Conservation (phyloP, 345 rosid species). For the Microthlaspi erraticum region DNA sequence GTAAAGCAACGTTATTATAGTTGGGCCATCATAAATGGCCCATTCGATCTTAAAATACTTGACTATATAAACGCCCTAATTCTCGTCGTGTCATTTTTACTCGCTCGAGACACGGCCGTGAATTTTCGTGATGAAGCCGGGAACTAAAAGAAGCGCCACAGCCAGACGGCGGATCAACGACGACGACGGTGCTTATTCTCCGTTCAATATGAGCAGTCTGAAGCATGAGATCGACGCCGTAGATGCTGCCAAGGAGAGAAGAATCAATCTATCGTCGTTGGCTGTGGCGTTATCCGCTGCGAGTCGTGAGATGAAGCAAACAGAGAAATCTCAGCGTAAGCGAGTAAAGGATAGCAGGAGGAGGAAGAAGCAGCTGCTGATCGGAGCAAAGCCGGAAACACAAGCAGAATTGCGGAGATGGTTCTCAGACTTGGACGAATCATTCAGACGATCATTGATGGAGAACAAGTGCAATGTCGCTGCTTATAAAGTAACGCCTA, state of each 20-base stretch:
- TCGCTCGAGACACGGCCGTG: not conserved
- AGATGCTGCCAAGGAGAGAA: not conserved
- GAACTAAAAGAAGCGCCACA: slow-evolving; percentile 10
- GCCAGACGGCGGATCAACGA: not conserved
- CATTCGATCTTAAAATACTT: not conserved
- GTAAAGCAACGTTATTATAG: no score
- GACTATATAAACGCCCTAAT: not conserved
- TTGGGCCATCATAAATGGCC: not conserved
- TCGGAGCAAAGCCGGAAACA: slow-evolving; percentile 21
- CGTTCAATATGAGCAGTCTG: slow-evolving; percentile 20
- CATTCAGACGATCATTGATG: not conserved
- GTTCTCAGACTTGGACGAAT: slow-evolving; percentile 16
- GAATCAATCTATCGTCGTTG: slow-evolving; percentile 10
- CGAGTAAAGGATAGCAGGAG: not conserved
- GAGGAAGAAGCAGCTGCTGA: not conserved
- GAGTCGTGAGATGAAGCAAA: slow-evolving; percentile 17
- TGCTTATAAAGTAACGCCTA: not conserved
- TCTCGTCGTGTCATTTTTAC: not conserved
- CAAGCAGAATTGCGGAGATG: not conserved
- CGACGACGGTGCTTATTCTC: not conserved
- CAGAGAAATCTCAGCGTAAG: not conserved
- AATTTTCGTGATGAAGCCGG: slow-evolving; percentile 12
- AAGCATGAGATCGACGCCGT: slow-evolving; percentile 28
- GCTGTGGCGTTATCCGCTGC: slow-evolving; percentile 9
- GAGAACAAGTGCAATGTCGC: not conserved